Percentiles rank a stretch among this genome's conserved stretches.
Evolutionary conservation across 2,329 filamentous ascomycete genomes (phyloP).

Genomic region (Pleoardoris graminearum): DNA sequence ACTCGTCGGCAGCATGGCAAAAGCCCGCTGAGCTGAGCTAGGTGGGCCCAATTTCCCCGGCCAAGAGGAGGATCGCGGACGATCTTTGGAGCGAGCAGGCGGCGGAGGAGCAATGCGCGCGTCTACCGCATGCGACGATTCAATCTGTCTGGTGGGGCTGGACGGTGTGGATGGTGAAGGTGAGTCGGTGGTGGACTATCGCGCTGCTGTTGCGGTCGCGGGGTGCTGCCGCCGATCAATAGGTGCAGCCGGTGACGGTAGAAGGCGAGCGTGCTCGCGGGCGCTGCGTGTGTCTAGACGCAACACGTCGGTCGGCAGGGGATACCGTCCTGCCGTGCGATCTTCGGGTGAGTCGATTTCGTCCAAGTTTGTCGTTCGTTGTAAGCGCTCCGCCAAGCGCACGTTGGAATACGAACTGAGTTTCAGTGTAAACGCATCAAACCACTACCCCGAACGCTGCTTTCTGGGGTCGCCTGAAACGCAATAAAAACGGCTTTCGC

Average conservation of each 20-base stretch:
- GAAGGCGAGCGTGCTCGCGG: background rate
- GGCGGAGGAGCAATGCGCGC: background rate
- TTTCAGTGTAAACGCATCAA: constrained; percentile 1
- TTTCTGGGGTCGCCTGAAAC: background rate
- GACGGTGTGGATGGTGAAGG: too few species aligned
- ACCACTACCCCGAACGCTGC: background rate
- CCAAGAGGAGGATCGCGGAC: background rate
- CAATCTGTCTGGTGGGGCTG: too few species aligned
- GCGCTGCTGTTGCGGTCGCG: background rate
- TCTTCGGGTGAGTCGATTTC: background rate
- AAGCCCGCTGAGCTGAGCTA: constrained; percentile 26
- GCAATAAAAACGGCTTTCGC: background rate
- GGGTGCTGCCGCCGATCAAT: background rate
- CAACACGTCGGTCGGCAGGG: background rate
- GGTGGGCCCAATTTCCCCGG: constrained; percentile 8
- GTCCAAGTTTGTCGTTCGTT: too few species aligned
- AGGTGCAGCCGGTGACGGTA: background rate
- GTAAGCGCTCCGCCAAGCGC: constrained; percentile 4
- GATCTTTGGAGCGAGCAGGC: background rate
- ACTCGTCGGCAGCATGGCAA: constrained; percentile 39
- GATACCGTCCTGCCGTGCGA: background rate
- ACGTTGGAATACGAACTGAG: constrained; percentile 1
- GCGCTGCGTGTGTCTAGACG: background rate
- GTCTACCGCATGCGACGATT: background rate
- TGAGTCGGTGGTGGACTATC: background rate